A percentile compares a stretch with the other conserved stretches of the same genome.
Evolutionary conservation across 2,329 filamentous ascomycete genomes (phyloP).

Genomic region (Calonectria pauciramosa): DNA sequence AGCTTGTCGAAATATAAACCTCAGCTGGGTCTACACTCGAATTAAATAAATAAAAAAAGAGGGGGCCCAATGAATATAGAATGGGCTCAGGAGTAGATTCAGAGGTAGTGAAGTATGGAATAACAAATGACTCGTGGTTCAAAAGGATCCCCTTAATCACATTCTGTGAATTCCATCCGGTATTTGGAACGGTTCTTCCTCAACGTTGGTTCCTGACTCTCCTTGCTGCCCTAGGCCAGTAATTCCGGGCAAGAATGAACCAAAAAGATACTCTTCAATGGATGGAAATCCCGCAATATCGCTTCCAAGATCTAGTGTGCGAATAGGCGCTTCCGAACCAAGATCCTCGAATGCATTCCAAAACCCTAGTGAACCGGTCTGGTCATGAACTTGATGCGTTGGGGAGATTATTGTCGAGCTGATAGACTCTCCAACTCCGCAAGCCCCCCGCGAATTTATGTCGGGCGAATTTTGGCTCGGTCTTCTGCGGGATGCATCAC

Average conservation of each 20-base stretch:
- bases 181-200: background rate
- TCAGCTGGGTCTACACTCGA: background rate
- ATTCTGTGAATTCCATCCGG: background rate
- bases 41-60: background rate
- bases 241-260: background rate
- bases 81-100: background rate
- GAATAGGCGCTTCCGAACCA: background rate
- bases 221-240: background rate
- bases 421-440: background rate
- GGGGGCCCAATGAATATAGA: background rate
- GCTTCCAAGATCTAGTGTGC: background rate
- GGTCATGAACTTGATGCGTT: too few relatives aligned
- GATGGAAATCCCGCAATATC: background rate
- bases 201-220: background rate
- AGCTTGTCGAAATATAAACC: background rate
- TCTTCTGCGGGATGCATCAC: too few relatives aligned
- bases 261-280: background rate
- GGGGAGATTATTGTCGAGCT: rapidly evolving
- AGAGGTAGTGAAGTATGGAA: background rate
- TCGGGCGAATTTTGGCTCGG: too few relatives aligned
- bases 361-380: background rate
- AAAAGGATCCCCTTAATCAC: background rate
- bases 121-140: background rate
- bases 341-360: background rate
- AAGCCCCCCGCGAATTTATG: too few relatives aligned